A percentile compares a stretch with the other conserved stretches of the same genome.
These are phyloP conservation scores for Triticum aestivum DNA, from an alignment of 176 grass and related monocot species.

Conservation along the genomic window IWGSC_CS_RefSeq_v2.1 NC_057801.1:657414320-657414819, in stretches of 20 bases:
- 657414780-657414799: not conserved
- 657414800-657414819: not conserved
- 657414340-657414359: slow-evolving; percentile 27
- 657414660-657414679: too few relatives aligned
- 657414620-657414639: not conserved
- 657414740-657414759: not conserved
- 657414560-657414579: not conserved
- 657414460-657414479: slow-evolving; percentile 61
- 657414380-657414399: slow-evolving; percentile 29
- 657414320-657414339: slow-evolving; percentile 1
- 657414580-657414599: not conserved
- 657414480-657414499: slow-evolving; percentile 36
- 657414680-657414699: too few relatives aligned
- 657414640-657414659: not conserved
- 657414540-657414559: not conserved
- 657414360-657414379: slow-evolving; percentile 47
- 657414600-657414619: not conserved
- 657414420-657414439: slow-evolving; percentile 63
- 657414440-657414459: slow-evolving; percentile 33
- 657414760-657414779: not conserved
- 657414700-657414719: too few relatives aligned
- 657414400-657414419: slow-evolving; percentile 40
- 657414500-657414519: slow-evolving; percentile 42
- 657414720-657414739: too few relatives aligned
- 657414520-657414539: too few relatives aligned